phyloP scores from a whole-genome alignment of 169 alveolate species.

The Plasmodium sp. region DNA sequence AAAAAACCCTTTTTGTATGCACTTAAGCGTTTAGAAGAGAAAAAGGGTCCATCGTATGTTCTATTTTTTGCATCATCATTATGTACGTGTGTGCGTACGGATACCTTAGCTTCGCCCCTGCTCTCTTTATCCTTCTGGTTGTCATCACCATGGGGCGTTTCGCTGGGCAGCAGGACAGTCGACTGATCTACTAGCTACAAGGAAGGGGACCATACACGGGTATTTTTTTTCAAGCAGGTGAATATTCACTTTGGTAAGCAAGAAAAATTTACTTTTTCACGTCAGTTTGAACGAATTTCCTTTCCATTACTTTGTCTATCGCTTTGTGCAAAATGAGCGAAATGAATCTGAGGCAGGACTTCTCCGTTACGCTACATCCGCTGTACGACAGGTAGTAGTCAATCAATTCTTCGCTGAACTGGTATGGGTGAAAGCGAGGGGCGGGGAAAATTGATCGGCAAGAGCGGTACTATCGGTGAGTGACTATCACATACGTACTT shows the following conservation, averaged over 20 bases:
- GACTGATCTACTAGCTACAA: constrained; percentile 34
- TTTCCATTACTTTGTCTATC: constrained; percentile 30
- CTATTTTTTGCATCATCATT: background rate
- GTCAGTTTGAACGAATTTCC: background rate
- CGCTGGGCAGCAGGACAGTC: background rate
- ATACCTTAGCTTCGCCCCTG: constrained; percentile 6
- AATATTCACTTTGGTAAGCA: background rate
- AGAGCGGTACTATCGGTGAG: background rate
- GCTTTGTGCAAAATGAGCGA: constrained; percentile 63
- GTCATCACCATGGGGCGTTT: background rate
- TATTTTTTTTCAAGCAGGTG: background rate
- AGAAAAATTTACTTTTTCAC: background rate
- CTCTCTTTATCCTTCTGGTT: constrained; percentile 22
- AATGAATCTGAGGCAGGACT: constrained; percentile 59
- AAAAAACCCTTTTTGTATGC: background rate
- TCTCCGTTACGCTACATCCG: constrained; percentile 63
- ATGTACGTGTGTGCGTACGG: background rate
- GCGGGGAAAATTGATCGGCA: background rate
- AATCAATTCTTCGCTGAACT: constrained; percentile 72
- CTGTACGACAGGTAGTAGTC: constrained; percentile 50
- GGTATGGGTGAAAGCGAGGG: background rate
- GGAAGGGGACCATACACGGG: background rate
- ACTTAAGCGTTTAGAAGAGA: background rate
- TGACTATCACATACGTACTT: background rate
- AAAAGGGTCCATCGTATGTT: background rate